phyloP scores from a whole-genome alignment of 176 grass and related monocot genomes.

The Carex kokanica region DNA sequence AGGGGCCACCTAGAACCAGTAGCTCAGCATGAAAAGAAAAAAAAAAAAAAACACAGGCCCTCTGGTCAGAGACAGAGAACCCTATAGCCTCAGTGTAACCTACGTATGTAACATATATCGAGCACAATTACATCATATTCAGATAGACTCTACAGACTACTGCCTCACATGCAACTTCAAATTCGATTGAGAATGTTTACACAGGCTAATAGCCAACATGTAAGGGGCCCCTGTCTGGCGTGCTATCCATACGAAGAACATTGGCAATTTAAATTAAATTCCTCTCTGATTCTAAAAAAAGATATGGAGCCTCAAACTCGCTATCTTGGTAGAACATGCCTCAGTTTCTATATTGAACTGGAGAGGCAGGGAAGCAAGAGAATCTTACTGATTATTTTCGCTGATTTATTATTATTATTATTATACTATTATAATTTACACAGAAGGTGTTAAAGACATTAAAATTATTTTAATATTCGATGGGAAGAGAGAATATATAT shows the following conservation, averaged over 20 bases:
- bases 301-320: not conserved
- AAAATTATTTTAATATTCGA: too few relatives aligned
- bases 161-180: not conserved
- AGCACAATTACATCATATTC: not conserved
- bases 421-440: too few relatives aligned
- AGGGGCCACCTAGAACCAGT: not conserved
- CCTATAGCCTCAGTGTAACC: not conserved
- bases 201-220: slow-evolving; percentile 8
- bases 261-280: not conserved
- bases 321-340: not conserved
- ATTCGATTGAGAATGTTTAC: not conserved
- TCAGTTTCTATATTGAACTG: too few relatives aligned
- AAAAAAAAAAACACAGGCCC: not conserved
- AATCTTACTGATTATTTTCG: not conserved
- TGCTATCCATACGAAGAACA: not conserved
- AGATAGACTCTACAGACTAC: not conserved
- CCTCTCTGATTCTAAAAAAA: not conserved
- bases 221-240: not conserved
- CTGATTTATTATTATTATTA: too few relatives aligned
- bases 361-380: too few relatives aligned
- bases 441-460: too few relatives aligned
- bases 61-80: not conserved
- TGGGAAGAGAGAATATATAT: too few relatives aligned
- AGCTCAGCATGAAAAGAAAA: not conserved
- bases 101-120: not conserved